These are phyloP conservation scores for Aureobasidium sp. DNA, from an alignment of 2,329 filamentous ascomycete species.

Conservation along the genomic window DNA sequence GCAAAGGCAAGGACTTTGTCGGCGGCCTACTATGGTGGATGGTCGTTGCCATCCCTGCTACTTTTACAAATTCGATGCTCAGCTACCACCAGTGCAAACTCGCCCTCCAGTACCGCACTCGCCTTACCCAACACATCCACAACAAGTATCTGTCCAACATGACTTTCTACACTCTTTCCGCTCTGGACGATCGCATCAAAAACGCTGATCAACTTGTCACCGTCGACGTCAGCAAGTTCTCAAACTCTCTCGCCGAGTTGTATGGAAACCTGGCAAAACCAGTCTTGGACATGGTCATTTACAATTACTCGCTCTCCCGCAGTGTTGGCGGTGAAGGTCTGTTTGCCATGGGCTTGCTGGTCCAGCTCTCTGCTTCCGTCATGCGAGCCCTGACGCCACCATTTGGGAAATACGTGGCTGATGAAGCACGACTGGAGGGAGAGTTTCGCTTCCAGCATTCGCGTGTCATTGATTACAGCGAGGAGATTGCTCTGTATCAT, in stretches of 20 bases:
- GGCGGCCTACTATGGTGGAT: conserved; percentile 95
- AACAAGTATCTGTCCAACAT: conserved; percentile 94
- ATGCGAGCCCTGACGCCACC: conserved; percentile 94
- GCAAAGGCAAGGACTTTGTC: conserved; percentile 84
- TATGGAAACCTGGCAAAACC: conserved; percentile 97
- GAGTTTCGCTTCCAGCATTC: conserved; percentile 96
- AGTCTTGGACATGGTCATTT: conserved; percentile 89
- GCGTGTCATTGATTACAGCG: conserved; percentile 87
- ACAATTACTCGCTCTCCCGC: conserved; percentile 87
- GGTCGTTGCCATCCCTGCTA: conserved; percentile 89
- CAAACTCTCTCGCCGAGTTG: conserved; percentile 85
- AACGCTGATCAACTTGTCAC: conserved; percentile 97
- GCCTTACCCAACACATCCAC: conserved; percentile 90
- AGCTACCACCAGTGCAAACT: conserved; percentile 96
- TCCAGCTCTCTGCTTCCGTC: conserved; percentile 84
- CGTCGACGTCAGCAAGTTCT: conserved; percentile 93
- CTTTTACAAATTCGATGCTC: conserved; percentile 98
- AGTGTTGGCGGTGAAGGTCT: conserved; percentile 95
- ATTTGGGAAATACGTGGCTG: conserved; percentile 95
- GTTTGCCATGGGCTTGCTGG: conserved; percentile 88
- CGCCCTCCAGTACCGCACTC: conserved; percentile 83
- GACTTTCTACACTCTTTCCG: conserved; percentile 95
- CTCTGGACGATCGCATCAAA: conserved; percentile 94
- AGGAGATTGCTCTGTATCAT: conserved; percentile 86
- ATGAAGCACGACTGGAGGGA: conserved; percentile 88